phyloP scores from a whole-genome alignment of 2,329 filamentous ascomycete species.

The Apiospora malaysiana region DNA sequence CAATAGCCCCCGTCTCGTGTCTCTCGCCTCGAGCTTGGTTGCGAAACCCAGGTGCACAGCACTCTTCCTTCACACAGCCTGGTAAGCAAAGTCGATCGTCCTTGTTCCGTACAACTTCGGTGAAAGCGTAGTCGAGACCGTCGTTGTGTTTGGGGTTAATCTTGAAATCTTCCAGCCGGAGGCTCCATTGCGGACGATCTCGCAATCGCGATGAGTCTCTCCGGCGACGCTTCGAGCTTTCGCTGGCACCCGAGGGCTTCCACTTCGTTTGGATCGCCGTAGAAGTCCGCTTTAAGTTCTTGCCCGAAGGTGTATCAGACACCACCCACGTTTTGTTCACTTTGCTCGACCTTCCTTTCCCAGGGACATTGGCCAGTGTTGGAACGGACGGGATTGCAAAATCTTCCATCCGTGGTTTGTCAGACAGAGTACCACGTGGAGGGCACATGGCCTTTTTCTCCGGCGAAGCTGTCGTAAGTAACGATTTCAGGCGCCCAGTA shows the following conservation, averaged over 20 bases:
- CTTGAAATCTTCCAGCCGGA: conserved; percentile 78
- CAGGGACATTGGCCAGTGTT: neutral
- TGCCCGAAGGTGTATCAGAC: neutral
- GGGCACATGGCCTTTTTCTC: conserved; percentile 24
- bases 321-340: neutral
- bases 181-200: conserved; percentile 58
- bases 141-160: conserved; percentile 77
- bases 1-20: conserved; percentile 37
- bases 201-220: conserved; percentile 56
- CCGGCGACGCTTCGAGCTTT: conserved; percentile 19
- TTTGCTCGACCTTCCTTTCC: neutral
- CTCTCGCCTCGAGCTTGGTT: conserved; percentile 65
- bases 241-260: neutral
- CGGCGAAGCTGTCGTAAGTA: conserved; percentile 33
- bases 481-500: conserved; percentile 28
- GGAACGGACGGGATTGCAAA: neutral
- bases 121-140: conserved; percentile 74
- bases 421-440: neutral
- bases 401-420: conserved; percentile 17
- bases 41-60: conserved; percentile 76
- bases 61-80: conserved; percentile 76
- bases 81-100: conserved; percentile 72
- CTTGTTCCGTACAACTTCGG: conserved; percentile 74
- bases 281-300: neutral
- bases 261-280: conserved; percentile 20